Evolutionary conservation across 176 grass and related monocot species (phyloP), one percentile per base, ranked within the genome.

Genomic region (Pontederia paniculata): DNA sequence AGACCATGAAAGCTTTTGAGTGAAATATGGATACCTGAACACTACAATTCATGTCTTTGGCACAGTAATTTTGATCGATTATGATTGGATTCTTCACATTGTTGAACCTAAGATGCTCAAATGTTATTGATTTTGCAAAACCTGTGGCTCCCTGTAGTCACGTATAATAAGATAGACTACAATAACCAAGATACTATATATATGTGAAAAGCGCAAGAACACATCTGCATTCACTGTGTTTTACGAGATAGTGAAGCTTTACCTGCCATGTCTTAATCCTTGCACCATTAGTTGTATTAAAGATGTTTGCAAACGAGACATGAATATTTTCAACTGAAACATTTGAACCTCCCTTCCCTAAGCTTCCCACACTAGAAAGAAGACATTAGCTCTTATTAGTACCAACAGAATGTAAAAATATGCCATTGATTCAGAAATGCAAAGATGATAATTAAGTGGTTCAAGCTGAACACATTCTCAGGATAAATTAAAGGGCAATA

Each of bases 41-140:
- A 9, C 9, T 10, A 37, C 67, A 65, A 41, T 43, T 23, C 4
- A 45, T 8, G 10, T 10, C 37, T 21, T 18, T 17, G 42, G 50
- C 42, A 22, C 74, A 70, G 12, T 77, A 77, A 22, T 65, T 70
- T 37, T 77, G 74, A 64, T 77, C 74, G 21, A 77, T 77, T 9
- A 77, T 58, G 12, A 77, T 57, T 21, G 74, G 67, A 54, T 71
- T 77, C 23, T 60, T 10, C 11, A 77, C 67, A 58, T 71, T 62
- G 21, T 21, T 65, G 44, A 77, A 58, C 23, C 23, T 64, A 62
- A 77, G 70, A 57, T 52, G 23, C 25, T 65, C 42, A 23, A 63
- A 77, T 18, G 59, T 65, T 42, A 77, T 58, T 23, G 43, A 57
- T 12, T 42, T 58, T 60, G 58, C 75, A 65, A 57, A 71, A 50